Base-by-base conservation (phyloP, 225 moss, liverwort and hornwort genomes). In the Thuidium tamariscinum region DNA sequence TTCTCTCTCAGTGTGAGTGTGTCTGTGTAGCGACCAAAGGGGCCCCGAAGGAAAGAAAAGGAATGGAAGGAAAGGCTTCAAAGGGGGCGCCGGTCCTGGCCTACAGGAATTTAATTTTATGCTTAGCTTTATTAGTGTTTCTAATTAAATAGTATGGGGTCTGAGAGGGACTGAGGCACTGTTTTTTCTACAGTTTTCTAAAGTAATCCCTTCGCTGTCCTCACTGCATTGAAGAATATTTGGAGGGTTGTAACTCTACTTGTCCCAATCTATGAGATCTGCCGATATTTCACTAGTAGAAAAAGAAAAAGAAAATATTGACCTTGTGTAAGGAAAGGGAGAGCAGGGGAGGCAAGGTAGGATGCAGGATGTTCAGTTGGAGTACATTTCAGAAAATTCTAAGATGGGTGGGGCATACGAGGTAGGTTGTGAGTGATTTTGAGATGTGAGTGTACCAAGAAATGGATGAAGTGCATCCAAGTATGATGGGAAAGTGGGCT, bases 281-380 rank as follows among this genome's bases (percentile, higher is more conserved):
- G 2, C 2, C 1, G 0, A 74, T 17, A 34, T 51, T 51, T 49
- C 0, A 1, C 0, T 5, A 21, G 0, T n/a, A 74, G 3, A 23
- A 57, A 4, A 16, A 52, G 51, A 44, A 44, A 44, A 44, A 8
- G 21, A 49, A 21, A 32, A 32, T 6, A 10, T 0, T 16, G 5
- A 20, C 5, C 27, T 10, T 44, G 6, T 32, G 7, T 17, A 1
- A 26, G 0, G 7, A 20, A 21, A 36, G 2, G 10, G 52, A 14
- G 4, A 10, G 4, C 0, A 9, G 0, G 1, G 16, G 6, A 23
- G 4, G 37, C 1, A 2, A 37, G 0, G 4, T 16, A 55, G 10
- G 10, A 77, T 55, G 36, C 2, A 36, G 0, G 36, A n/a, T 25
- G 54, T 54, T 76, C 2, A 0, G 23, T 34, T 25, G 7, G 23